Conservation (phyloP, 2,329 filamentous ascomycete genomes). For the Fusarium proliferatum region DNA sequence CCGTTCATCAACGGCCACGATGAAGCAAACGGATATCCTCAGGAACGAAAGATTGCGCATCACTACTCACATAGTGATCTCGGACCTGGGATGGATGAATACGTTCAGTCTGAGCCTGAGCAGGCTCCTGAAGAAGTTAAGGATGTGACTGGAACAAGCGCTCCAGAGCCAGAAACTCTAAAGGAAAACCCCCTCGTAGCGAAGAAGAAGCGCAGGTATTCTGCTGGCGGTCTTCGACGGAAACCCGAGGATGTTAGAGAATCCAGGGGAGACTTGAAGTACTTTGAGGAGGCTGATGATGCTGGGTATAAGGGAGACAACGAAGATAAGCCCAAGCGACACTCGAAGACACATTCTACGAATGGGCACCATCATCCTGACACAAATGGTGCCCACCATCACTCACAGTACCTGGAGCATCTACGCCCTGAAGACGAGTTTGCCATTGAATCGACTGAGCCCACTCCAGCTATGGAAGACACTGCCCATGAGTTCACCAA, state of each 20-base stretch:
- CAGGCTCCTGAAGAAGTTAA: constrained; percentile 54
- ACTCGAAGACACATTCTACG: constrained; percentile 3
- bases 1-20: constrained; percentile 19
- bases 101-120: constrained; percentile 48
- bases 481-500: constrained; percentile 45
- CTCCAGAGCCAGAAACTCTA: constrained; percentile 69
- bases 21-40: not conserved
- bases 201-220: constrained; percentile 79
- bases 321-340: constrained; percentile 32
- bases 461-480: constrained; percentile 50
- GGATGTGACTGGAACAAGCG: constrained; percentile 72
- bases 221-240: constrained; percentile 82
- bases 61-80: constrained; percentile 51
- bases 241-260: constrained; percentile 79
- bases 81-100: constrained; percentile 43
- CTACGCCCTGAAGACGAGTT: constrained; percentile 51
- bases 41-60: constrained; percentile 24
- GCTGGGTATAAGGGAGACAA: constrained; percentile 78
- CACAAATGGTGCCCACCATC: constrained; percentile 26
- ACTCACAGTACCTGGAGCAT: constrained; percentile 28
- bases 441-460: constrained; percentile 49
- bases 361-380: constrained; percentile 10
- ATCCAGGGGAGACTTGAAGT: constrained; percentile 82
- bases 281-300: constrained; percentile 90
- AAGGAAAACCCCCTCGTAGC: constrained; percentile 53